Evolutionary conservation across 2,329 filamentous ascomycete species (phyloP).

Genomic region (Colletotrichum agaves): DNA sequence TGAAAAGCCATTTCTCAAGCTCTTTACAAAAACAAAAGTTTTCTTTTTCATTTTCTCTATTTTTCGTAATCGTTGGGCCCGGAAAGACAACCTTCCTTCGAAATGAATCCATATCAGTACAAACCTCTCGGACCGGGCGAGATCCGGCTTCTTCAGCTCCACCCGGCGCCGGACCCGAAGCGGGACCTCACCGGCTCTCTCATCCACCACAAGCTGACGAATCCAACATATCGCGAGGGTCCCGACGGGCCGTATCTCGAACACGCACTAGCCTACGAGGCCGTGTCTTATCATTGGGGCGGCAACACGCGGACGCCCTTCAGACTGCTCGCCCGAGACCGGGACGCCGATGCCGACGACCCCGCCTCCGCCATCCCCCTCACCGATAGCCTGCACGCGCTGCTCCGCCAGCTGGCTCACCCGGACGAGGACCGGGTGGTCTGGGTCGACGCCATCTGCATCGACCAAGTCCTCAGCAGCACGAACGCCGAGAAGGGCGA

Average conservation of each 20-base stretch:
- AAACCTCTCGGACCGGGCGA: background rate
- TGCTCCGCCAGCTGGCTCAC: background rate
- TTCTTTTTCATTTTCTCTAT: too few relatives aligned
- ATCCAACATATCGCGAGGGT: background rate
- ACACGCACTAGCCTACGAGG: constrained; percentile 5
- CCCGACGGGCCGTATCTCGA: background rate
- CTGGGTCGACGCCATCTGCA: constrained; percentile 21
- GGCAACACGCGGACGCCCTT: constrained; percentile 3
- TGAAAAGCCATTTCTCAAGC: background rate
- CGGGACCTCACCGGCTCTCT: background rate
- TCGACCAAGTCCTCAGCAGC: constrained; percentile 4
- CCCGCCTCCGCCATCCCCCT: background rate
- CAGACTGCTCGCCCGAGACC: background rate
- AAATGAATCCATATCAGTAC: background rate
- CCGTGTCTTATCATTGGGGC: constrained; percentile 21
- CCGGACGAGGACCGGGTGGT: background rate
- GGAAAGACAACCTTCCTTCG: background rate
- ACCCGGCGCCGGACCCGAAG: constrained; percentile 5
- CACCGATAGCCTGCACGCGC: background rate
- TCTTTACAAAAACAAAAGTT: too few relatives aligned
- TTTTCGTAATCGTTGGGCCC: background rate
- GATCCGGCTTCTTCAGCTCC: constrained; percentile 17
- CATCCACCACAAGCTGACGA: background rate
- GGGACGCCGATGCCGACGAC: background rate
- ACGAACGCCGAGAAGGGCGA: background rate